Percentiles rank a stretch among this genome's conserved stretches.
These are phyloP conservation scores for Solanum peruvianum DNA, from an alignment of 257 asterid genomes.

Conservation along the genomic window DNA sequence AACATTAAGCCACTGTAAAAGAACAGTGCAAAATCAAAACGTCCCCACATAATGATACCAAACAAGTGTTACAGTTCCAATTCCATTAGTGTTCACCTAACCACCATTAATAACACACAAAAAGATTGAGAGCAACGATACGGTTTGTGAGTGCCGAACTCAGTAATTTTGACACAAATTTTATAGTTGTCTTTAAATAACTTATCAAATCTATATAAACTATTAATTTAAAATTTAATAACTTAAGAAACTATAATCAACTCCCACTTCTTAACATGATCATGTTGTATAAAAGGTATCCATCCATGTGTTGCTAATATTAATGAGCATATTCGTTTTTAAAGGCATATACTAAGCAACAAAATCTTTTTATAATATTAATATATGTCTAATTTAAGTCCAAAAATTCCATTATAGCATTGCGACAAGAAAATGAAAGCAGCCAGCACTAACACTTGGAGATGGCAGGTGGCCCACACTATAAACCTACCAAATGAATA, in stretches of 20 bases:
- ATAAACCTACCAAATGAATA: not conserved
- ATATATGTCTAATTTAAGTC: not conserved
- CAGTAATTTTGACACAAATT: not conserved
- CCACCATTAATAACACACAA: not conserved
- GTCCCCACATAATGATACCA: not conserved
- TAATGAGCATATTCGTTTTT: not conserved
- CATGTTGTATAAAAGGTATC: not conserved
- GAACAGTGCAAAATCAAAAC: not conserved
- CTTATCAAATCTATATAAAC: too few relatives aligned
- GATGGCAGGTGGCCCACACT: not conserved
- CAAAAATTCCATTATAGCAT: not conserved
- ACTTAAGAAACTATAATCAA: not conserved
- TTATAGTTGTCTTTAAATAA: not conserved
- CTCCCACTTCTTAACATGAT: not conserved
- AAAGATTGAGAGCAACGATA: not conserved
- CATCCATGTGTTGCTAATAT: not conserved
- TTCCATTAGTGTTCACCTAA: not conserved
- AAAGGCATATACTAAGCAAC: not conserved
- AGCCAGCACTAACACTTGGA: not conserved
- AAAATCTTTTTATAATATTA: not conserved
- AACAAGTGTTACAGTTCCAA: not conserved
- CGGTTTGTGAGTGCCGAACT: fast-evolving
- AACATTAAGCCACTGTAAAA: not conserved
- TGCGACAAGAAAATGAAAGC: constrained; percentile 7
- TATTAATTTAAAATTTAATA: too few relatives aligned